Conservation (phyloP, 768 basidiomycete genomes). For the Pleurotus ostreatus region DNA sequence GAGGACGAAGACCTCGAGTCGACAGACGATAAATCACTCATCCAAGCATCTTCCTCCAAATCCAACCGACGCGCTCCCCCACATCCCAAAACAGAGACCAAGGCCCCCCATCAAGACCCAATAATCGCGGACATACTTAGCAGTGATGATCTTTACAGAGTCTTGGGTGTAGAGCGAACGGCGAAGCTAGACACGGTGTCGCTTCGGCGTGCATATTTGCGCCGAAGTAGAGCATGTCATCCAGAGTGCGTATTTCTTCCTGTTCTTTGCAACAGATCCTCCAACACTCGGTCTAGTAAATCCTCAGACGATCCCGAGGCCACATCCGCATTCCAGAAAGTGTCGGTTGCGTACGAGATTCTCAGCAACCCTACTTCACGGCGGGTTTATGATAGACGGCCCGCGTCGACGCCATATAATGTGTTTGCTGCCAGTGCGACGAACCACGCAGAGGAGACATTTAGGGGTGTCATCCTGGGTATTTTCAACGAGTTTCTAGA, state of each 20-base stretch:
- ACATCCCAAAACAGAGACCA: conserved; percentile 2
- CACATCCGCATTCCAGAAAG: conserved; percentile 82
- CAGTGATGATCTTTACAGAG: conserved; percentile 65
- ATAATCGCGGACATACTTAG: conserved; percentile 50
- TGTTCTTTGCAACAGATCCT: background rate
- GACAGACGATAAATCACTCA: conserved; percentile 42
- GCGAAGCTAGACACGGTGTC: conserved; percentile 52
- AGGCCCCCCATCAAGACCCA: conserved; percentile 13
- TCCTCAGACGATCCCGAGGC: conserved; percentile 74
- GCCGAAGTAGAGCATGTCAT: conserved; percentile 72
- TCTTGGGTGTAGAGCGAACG: conserved; percentile 60
- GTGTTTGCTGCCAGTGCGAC: conserved; percentile 50
- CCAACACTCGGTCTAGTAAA: conserved; percentile 47
- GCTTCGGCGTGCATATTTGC: conserved; percentile 72
- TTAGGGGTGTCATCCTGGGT: conserved; percentile 66
- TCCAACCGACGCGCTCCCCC: conserved; percentile 6
- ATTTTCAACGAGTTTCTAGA: conserved; percentile 82
- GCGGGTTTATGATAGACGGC: conserved; percentile 63
- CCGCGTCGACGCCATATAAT: conserved; percentile 42
- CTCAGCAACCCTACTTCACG: conserved; percentile 70
- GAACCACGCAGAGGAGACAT: conserved; percentile 72
- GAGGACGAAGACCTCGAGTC: conserved; percentile 46
- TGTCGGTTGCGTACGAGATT: conserved; percentile 79
- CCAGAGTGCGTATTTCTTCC: conserved; percentile 66
- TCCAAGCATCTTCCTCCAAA: conserved; percentile 32